A percentile compares a stretch with the other conserved stretches of the same genome.
phyloP scores from a whole-genome alignment of 2,329 filamentous ascomycete species.

The Xylaria sp. region DNA sequence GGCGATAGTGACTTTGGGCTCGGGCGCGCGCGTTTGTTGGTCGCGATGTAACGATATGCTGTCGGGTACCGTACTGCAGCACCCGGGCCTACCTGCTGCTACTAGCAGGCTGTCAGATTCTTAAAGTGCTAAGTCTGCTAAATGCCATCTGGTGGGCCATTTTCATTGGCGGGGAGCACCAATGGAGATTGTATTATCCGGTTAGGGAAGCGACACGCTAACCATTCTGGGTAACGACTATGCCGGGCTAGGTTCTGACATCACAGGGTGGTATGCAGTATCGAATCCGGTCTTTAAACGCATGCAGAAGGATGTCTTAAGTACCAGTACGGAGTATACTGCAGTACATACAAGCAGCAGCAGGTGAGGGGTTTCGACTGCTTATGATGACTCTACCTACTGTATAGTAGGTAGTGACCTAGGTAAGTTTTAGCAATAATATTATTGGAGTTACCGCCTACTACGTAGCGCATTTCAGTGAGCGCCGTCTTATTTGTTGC shows the following conservation, averaged over 20 bases:
- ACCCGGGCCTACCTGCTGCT: not conserved
- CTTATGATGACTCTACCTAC: not conserved
- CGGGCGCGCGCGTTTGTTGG: conserved; percentile 30
- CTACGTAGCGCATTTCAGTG: not conserved
- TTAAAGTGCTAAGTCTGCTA: conserved; percentile 15
- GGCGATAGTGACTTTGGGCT: conserved; percentile 23
- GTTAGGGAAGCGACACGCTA: conserved; percentile 3
- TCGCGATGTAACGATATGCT: conserved; percentile 31
- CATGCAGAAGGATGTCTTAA: not conserved
- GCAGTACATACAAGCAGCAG: not conserved
- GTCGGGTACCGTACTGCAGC: conserved; percentile 11
- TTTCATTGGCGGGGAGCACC: conserved; percentile 24
- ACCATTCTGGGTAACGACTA: conserved; percentile 10
- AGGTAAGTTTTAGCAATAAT: not conserved
- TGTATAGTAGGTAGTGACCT: not conserved
- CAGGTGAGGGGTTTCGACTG: not conserved
- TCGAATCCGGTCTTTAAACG: conserved; percentile 1
- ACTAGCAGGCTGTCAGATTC: conserved; percentile 24
- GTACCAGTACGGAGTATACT: too few species aligned
- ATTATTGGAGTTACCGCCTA: not conserved
- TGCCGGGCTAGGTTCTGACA: conserved; percentile 21
- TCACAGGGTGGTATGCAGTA: conserved; percentile 25
- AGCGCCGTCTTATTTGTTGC: not conserved
- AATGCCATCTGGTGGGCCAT: conserved; percentile 9
- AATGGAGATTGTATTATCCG: conserved; percentile 39